phyloP scores from a whole-genome alignment of 169 alveolate species.

The Cryptosporidium tyzzeri region DNA sequence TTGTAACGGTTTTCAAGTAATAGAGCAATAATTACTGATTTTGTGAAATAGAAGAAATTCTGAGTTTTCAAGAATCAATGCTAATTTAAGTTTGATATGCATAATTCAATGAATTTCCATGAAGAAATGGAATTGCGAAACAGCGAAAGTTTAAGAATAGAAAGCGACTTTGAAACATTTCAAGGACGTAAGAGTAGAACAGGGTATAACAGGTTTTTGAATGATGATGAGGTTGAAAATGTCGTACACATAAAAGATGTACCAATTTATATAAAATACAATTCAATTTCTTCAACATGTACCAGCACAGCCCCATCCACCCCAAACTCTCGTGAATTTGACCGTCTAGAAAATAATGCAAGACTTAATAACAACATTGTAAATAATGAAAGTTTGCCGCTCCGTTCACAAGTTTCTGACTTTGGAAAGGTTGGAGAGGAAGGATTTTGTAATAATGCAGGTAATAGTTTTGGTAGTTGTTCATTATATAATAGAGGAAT shows the following conservation, averaged over 20 bases:
- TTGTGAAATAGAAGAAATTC: background rate
- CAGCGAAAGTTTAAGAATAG: background rate
- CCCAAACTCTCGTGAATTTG: slow-evolving; percentile 67
- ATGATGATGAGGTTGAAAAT: slow-evolving; percentile 35
- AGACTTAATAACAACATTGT: slow-evolving; percentile 4
- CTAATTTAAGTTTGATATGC: slow-evolving; percentile 1
- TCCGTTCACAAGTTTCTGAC: background rate
- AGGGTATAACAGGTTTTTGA: background rate
- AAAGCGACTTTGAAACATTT: background rate
- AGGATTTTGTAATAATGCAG: background rate
- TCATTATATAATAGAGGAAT: background rate
- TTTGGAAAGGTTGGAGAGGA: slow-evolving; percentile 13
- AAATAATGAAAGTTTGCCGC: background rate
- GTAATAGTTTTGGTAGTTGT: background rate
- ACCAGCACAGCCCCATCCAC: slow-evolving; percentile 69
- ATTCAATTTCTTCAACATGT: slow-evolving; percentile 26
- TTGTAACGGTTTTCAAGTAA: background rate
- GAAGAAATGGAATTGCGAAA: slow-evolving; percentile 11
- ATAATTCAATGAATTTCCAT: slow-evolving; percentile 4
- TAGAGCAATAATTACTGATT: background rate
- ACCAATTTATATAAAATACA: slow-evolving; percentile 35
- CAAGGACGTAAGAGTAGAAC: background rate
- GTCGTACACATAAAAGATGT: slow-evolving; percentile 29
- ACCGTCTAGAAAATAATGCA: background rate
- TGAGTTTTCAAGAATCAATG: background rate